Percentiles rank a stretch among this genome's conserved stretches.
Evolutionary conservation across 1,284 basidiomycete genomes (phyloP).

Genomic region (Leccinum subfulvum): DNA sequence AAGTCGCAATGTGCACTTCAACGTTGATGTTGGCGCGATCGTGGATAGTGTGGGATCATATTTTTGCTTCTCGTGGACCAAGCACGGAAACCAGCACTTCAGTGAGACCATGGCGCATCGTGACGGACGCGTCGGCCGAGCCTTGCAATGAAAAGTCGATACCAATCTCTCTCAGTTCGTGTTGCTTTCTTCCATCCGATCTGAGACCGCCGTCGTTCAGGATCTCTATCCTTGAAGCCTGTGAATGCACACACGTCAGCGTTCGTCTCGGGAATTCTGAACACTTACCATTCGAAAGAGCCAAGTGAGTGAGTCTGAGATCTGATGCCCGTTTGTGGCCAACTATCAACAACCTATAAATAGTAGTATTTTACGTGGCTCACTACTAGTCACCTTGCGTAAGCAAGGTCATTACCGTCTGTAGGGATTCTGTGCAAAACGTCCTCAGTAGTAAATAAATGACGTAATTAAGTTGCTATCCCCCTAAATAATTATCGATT

Average conservation of each 20-base stretch:
- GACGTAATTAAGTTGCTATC: no score
- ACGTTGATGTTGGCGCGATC: constrained; percentile 85
- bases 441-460: no score
- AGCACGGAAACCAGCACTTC: constrained; percentile 85
- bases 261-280: neutral
- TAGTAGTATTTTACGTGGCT: no score
- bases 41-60: constrained; percentile 71
- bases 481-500: no score
- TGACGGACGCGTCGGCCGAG: constrained; percentile 82
- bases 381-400: no score
- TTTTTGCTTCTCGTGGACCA: constrained; percentile 87
- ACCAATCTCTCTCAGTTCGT: constrained; percentile 82
- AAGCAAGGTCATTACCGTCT: no score
- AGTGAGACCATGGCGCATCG: constrained; percentile 87
- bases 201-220: constrained; percentile 88
- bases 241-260: constrained; percentile 1
- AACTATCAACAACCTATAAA: neutral
- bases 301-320: no score
- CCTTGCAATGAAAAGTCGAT: constrained; percentile 80
- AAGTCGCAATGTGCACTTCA: constrained; percentile 81
- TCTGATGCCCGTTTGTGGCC: neutral
- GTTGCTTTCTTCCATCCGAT: constrained; percentile 87
- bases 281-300: constrained; percentile 18
- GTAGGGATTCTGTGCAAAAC: no score
- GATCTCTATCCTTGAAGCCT: constrained; percentile 83